phyloP scores from a whole-genome alignment of 1,139 yeast genomes.

The Debaryomyces psychrophilus region DNA sequence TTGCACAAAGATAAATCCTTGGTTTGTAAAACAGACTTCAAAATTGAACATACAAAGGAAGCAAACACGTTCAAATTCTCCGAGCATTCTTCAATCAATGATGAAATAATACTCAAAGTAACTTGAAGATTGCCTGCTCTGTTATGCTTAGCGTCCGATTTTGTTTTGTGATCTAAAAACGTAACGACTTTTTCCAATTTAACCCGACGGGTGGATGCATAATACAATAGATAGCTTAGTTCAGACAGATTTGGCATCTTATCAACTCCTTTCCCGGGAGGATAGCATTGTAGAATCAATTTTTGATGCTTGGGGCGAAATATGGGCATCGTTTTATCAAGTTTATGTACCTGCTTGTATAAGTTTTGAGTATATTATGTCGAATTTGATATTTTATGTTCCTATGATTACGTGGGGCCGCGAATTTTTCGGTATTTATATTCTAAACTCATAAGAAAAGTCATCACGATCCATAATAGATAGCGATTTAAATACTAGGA shows the following conservation, averaged over 20 bases:
- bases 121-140: slow-evolving; percentile 82
- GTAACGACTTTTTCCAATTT: slow-evolving; percentile 84
- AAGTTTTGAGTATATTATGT: background rate
- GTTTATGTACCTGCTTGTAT: background rate
- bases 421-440: slow-evolving; percentile 6
- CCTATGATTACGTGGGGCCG: background rate
- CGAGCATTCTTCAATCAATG: slow-evolving; percentile 72
- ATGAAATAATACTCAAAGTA: slow-evolving; percentile 69
- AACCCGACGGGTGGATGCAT: slow-evolving; percentile 88
- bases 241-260: slow-evolving; percentile 93
- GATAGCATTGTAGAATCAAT: slow-evolving; percentile 88
- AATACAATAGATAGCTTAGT: slow-evolving; percentile 81
- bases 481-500: background rate
- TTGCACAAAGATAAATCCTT: slow-evolving; percentile 62
- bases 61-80: slow-evolving; percentile 88
- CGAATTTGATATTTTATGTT: background rate
- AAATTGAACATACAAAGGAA: slow-evolving; percentile 53
- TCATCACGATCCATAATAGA: background rate
- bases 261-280: slow-evolving; percentile 81
- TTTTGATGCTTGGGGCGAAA: slow-evolving; percentile 85
- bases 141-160: slow-evolving; percentile 60
- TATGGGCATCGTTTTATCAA: slow-evolving; percentile 24
- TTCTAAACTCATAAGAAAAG: background rate
- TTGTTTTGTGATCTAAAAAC: slow-evolving; percentile 67
- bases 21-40: slow-evolving; percentile 46